Evolutionary conservation across 176 grass and related monocot species (phyloP).

Genomic region (Hordeum marinum): DNA sequence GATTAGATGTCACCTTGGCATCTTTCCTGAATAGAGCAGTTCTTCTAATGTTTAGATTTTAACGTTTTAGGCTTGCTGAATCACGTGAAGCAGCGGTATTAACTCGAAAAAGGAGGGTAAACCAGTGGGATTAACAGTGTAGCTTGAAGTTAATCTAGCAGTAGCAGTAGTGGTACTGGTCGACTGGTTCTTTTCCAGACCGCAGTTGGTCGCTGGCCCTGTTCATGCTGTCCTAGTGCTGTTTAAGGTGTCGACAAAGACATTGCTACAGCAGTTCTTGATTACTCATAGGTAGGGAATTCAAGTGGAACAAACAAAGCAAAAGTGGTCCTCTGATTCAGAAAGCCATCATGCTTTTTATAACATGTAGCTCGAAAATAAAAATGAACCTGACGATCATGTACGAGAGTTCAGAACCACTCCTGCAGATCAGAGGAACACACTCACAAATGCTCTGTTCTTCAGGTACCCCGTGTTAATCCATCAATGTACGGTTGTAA

Average conservation of each 20-base stretch:
- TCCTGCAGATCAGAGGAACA: constrained; percentile 1
- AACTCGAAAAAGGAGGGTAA: neutral
- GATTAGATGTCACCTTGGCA: neutral
- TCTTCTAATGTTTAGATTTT: constrained; percentile 5
- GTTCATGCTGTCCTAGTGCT: constrained; percentile 10
- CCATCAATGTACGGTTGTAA: neutral
- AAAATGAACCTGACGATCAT: neutral
- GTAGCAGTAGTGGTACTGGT: neutral
- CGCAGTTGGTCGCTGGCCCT: constrained; percentile 7
- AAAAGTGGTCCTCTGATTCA: neutral
- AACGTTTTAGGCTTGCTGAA: neutral
- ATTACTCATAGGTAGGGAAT: neutral
- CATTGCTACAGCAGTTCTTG: constrained; percentile 6
- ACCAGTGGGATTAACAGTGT: neutral
- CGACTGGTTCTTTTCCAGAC: neutral
- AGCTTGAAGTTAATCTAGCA: constrained; percentile 11
- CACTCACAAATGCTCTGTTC: neutral
- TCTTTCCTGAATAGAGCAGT: neutral
- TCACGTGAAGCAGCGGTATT: neutral
- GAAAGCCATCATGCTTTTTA: neutral
- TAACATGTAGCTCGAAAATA: no score
- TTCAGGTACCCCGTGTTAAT: constrained; percentile 1
- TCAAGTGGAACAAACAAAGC: constrained; percentile 24
- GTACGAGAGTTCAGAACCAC: neutral
- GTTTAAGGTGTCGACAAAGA: neutral